phyloP scores from a whole-genome alignment of 441 rosid species.

The Corymbia calophylla region DNA sequence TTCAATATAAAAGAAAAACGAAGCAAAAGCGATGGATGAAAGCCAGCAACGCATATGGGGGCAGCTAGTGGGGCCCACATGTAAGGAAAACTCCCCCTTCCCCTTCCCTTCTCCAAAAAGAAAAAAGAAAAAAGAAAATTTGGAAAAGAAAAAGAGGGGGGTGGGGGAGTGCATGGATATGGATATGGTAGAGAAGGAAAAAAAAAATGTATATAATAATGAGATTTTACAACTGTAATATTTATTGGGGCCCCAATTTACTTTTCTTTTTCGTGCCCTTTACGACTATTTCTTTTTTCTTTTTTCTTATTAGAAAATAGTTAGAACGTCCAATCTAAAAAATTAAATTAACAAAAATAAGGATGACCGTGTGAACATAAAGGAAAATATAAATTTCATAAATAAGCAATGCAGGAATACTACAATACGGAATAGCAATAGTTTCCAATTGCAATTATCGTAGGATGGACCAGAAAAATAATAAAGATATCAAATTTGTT shows the following conservation, averaged over 20 bases:
- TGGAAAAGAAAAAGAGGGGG: background rate
- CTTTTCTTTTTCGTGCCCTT: background rate
- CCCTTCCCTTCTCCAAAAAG: no score
- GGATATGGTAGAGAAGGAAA: background rate
- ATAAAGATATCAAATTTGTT: rapidly evolving
- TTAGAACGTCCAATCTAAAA: background rate
- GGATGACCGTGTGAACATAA: background rate
- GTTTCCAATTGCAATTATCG: background rate
- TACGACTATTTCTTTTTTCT: background rate
- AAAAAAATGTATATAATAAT: background rate
- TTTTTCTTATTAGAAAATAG: no score
- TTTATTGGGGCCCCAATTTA: background rate
- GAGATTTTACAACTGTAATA: background rate
- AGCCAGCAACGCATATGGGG: constrained; percentile 36
- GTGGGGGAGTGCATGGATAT: background rate
- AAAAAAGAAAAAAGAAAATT: background rate
- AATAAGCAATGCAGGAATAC: background rate
- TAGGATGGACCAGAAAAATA: rapidly evolving
- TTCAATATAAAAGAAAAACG: constrained; percentile 12
- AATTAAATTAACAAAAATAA: background rate
- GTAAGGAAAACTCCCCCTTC: background rate
- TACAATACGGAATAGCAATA: background rate
- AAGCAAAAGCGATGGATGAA: constrained; percentile 23
- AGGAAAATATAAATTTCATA: background rate
- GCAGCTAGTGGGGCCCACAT: constrained; percentile 38